phyloP scores from a whole-genome alignment of 2,329 filamentous ascomycete species.

The Pyrenochaeta sp. region DNA sequence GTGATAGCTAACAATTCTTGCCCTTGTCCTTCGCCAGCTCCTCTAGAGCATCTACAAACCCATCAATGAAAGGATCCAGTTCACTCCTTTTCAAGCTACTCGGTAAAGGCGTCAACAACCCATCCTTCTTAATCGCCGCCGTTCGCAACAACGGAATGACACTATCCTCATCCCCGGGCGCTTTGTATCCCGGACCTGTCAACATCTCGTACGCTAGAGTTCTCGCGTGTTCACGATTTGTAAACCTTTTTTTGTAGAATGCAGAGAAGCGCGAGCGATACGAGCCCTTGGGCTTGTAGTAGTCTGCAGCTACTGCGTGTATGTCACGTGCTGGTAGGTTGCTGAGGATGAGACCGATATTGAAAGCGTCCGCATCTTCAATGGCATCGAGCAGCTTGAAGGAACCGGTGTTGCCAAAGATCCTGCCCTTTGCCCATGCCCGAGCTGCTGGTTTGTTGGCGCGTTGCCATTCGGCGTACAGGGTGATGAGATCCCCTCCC shows the following conservation, averaged over 20 bases:
- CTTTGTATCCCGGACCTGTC: background rate
- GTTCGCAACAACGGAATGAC: background rate
- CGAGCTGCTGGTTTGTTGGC: background rate
- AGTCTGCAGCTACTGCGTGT: background rate
- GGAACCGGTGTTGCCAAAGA: background rate
- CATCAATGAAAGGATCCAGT: constrained; percentile 4
- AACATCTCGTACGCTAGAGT: constrained; percentile 2
- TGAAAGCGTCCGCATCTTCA: constrained; percentile 2
- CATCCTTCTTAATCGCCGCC: constrained; percentile 1
- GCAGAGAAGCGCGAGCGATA: constrained; percentile 1
- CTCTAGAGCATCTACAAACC: constrained; percentile 3
- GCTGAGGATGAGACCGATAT: constrained; percentile 1
- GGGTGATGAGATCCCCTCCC: constrained; percentile 2
- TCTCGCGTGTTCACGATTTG: background rate
- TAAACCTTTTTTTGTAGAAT: background rate
- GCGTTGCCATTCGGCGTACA: constrained; percentile 3
- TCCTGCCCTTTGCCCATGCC: background rate
- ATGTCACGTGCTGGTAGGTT: background rate
- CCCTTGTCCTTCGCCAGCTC: constrained; percentile 1
- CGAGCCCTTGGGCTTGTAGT: constrained; percentile 2
- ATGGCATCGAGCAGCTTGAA: constrained; percentile 3
- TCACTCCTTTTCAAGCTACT: background rate
- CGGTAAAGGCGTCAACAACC: constrained; percentile 1
- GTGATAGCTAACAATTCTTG: background rate
- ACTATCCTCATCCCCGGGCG: background rate